Base-by-base conservation (phyloP, 306 rosid genomes). In the Crotalaria pallida region DNA sequence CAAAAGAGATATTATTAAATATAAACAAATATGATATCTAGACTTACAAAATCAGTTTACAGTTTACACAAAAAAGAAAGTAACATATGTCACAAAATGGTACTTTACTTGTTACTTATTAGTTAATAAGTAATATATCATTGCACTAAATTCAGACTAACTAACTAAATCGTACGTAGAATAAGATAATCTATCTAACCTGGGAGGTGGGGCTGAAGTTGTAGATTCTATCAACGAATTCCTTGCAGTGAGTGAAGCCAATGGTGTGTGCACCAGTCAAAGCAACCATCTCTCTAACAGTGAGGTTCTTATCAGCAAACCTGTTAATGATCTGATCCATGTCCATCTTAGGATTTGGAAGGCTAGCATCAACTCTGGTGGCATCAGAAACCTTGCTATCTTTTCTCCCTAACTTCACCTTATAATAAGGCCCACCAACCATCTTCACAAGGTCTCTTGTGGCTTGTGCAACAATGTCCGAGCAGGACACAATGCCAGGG, bases 191-290 rank as follows among this genome's bases (percentile, higher is more conserved):
- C n/a, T n/a, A n/a, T n/a, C n/a, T n/a, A n/a, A n/a, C n/a, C 0
- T 65, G 55, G 0, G 79, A 58, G 1, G 79, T 80, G 1, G 36
- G 17, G 75, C 84, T 82, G 59, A 64, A 87, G 44, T 82, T 60
- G 76, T 67, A 82, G 67, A 84, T 78, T 6, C 89, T 53, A 24
- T 73, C 7, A 34, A 48, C 53, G 48, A 87, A 84, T 29, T 87
- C 87, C 65, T 72, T 80, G 71, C 89, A 87, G 5, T 87, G 92
- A 0, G 87, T 75, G 76, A 87, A 84, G 0, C 92, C 88, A 5
- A 87, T 82, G 6, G 92, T 82, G 67, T 87, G 92, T 3, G 88
- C 87, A 0, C 92, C 92, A 2, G 76, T 62, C 0, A 84, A 10
- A 0, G 81, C 87, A 3, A 84, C 92, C 83, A 79, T 76, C 1